Base-by-base conservation (phyloP, 2,329 filamentous ascomycete species). In the Chaetomium sp. region DNA sequence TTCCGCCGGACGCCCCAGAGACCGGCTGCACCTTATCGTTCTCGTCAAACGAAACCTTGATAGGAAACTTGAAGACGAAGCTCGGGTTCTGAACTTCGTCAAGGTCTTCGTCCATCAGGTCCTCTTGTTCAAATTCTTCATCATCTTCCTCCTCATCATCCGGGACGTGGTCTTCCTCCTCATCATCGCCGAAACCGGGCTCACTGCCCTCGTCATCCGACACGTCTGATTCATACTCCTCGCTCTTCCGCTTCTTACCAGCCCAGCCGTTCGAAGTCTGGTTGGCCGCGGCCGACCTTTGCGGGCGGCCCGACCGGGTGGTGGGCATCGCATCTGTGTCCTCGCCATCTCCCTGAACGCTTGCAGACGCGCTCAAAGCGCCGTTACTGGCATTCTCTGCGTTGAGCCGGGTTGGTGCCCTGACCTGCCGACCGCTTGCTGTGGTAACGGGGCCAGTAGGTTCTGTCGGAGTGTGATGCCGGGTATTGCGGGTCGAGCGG, bases 341-440 rank as follows among this genome's bases (percentile, higher is more conserved):
- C 5, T 66, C 68, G n/a, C 67, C 69, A 62, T 77, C 77, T 14
- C 71, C 77, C 37, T 78, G 75, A 10, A 74, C 70, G 55, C 75
- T 79, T 70, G 1, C 74, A 64, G 5, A 32, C 9, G 74, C 73
- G 57, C 77, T 80, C n/a, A 74, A 73, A 19, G 71, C 75, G 4
- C 73, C 75, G 55, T 70, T 75, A 64, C 73, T 76, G 14, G 69
- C 71, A 32, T 74, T 74, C 59, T 86, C 82, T 10, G 82, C 83
- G 52, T 87, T 88, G 44, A 85, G 74, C 35, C 87, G 82, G 4
- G 77, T 77, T 7, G 85, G 83, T 46, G 86, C 82, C 61, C 84
- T 81, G 61, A 96, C 85, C 68, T 96, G 90, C 27, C 94, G 84
- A 27, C 94, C 94, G 68, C 91, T 96, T 27, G 89, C 86, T 3